A percentile compares a stretch with the other conserved stretches of the same genome.
Evolutionary conservation across 352 stramenopile genomes (phyloP).

Genomic region (Phytophthora ramorum): DNA sequence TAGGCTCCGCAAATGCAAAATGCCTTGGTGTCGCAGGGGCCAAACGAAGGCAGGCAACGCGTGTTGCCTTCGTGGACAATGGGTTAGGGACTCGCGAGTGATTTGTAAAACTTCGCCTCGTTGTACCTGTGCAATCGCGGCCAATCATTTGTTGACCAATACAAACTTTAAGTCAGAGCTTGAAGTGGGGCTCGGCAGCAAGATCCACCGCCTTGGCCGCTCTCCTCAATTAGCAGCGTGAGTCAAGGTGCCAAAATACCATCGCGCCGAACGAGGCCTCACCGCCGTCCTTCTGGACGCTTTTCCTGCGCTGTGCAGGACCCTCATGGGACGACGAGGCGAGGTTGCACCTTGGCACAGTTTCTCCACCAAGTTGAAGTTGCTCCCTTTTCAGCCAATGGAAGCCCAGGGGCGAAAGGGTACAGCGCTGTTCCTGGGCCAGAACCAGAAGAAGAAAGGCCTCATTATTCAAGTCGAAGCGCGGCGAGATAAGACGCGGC

Average conservation of each 20-base stretch:
- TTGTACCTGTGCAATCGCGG: conserved; percentile 31
- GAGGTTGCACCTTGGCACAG: background rate
- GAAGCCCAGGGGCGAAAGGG: conserved; percentile 16
- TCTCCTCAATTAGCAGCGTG: conserved; percentile 14
- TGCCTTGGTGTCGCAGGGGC: conserved; percentile 1
- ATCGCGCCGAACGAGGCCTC: background rate
- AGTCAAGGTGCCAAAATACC: conserved; percentile 6
- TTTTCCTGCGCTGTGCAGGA: background rate
- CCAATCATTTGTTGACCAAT: conserved; percentile 20
- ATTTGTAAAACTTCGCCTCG: conserved; percentile 29
- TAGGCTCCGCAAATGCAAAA: background rate
- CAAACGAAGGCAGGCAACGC: background rate
- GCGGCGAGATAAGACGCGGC: conserved; percentile 25
- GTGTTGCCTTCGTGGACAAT: background rate
- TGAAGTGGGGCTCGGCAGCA: conserved; percentile 20
- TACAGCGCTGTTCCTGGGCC: conserved; percentile 26
- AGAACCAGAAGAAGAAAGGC: conserved; percentile 39
- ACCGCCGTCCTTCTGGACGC: conserved; percentile 6
- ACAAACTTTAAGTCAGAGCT: conserved; percentile 33
- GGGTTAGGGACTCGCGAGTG: conserved; percentile 12
- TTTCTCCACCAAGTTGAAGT: conserved; percentile 42
- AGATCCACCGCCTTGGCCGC: background rate
- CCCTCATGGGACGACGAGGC: background rate
- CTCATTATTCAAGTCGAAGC: conserved; percentile 29
- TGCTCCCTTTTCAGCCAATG: conserved; percentile 8